Base-by-base conservation (phyloP, 495 filamentous ascomycete species). In the Acidiella bohemica region DNA sequence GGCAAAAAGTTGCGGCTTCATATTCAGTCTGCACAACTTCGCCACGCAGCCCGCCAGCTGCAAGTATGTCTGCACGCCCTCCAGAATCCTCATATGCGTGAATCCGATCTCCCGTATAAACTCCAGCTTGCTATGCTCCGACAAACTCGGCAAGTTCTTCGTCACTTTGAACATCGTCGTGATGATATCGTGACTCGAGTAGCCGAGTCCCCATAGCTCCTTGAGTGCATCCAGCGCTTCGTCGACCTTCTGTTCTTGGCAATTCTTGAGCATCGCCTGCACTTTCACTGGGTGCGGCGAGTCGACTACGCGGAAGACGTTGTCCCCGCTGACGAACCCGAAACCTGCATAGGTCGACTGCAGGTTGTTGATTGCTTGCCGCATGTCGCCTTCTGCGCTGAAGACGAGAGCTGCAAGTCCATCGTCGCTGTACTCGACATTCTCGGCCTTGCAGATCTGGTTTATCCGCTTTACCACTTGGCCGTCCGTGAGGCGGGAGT, bases 81-180 rank as follows among this genome's bases (percentile, higher is more conserved):
- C 90, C 28, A 96, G 65, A 38, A 99, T 88, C 51, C 92, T 83
- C 90, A 99, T 99, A 55, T 99, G 90, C 12, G 92, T 93, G 59
- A 99, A 99, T 12, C 90, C 90, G 59, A 99, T 96, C 62, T 95
- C 92, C 59, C 81, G 83, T 53, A 96, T 92, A 48, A 99, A 96
- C 55, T 93, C 84, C 39, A 99, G 63, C 61, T 94, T 90, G 16
- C 84, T 71, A 59, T 96, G 84, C 64, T 99, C 90, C 36, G 83
- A 87, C 30, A 99, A 64, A 2, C 76, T 79, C 1, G 81, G 77
- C 30, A 93, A 81, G 4, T 84, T 90, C 65, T 99, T 99, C 16
- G 92, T 95, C 40, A 99, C 90, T 53, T 79, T 76, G 64, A 99
- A 99, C 90, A 99, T 99, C 18, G 88, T 96, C 57, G 80, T 86